Percentiles rank a stretch among this genome's conserved stretches.
phyloP scores from a whole-genome alignment of 805 yeast genomes.

The Yamadazyma endophytica region DNA sequence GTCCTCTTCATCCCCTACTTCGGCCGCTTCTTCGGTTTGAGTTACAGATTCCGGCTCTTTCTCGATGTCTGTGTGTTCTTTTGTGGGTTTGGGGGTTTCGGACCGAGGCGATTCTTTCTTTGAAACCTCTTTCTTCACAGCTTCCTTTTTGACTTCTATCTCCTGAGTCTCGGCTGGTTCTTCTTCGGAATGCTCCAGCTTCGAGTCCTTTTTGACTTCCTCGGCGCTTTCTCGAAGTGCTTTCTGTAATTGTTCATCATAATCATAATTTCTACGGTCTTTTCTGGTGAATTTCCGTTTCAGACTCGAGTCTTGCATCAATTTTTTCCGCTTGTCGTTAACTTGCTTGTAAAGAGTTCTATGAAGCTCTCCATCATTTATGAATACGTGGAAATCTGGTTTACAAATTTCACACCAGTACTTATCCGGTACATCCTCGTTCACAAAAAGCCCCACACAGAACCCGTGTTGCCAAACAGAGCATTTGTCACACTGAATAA shows the following conservation, averaged over 20 bases:
- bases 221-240: conserved; percentile 58
- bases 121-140: conserved; percentile 2
- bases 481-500: conserved; percentile 85
- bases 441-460: conserved; percentile 82
- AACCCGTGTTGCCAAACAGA: conserved; percentile 97
- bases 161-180: not conserved
- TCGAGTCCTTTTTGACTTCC: conserved; percentile 33
- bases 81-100: not conserved
- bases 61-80: conserved; percentile 5
- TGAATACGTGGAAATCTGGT: conserved; percentile 70
- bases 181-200: not conserved
- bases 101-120: conserved; percentile 2
- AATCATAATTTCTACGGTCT: conserved; percentile 32
- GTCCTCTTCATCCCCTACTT: conserved; percentile 7
- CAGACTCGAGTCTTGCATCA: conserved; percentile 12
- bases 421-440: conserved; percentile 80
- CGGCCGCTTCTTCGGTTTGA: conserved; percentile 7
- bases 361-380: conserved; percentile 25
- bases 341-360: conserved; percentile 39
- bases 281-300: conserved; percentile 19
- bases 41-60: conserved; percentile 9
- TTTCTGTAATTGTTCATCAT: conserved; percentile 40
- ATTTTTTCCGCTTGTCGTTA: conserved; percentile 37
- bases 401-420: conserved; percentile 93
- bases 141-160: not conserved